phyloP scores from a whole-genome alignment of 352 stramenopile genomes.

The Phytophthora syringae region DNA sequence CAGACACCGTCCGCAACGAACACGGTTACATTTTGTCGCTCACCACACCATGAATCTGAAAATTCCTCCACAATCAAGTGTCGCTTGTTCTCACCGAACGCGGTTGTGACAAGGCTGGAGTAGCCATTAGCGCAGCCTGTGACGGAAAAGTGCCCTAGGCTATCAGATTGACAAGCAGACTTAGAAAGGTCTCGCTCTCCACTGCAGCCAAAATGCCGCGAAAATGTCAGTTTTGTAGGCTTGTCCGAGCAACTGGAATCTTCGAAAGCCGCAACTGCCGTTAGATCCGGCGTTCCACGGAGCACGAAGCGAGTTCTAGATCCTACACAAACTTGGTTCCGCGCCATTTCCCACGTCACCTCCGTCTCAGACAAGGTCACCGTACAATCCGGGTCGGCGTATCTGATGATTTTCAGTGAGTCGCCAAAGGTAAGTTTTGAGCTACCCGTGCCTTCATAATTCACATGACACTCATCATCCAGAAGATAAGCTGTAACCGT shows the following conservation, averaged over 20 bases:
- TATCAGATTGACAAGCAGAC: background rate
- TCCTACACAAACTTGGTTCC: too few species aligned
- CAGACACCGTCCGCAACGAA: slow-evolving; percentile 12
- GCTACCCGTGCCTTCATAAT: too few species aligned
- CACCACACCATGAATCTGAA: background rate
- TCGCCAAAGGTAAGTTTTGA: too few species aligned
- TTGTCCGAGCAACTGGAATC: slow-evolving; percentile 4
- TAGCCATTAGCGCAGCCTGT: background rate
- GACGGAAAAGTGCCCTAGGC: background rate
- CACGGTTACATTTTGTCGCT: slow-evolving; percentile 2
- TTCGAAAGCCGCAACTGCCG: background rate
- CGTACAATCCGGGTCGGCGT: too few species aligned
- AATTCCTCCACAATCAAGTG: background rate
- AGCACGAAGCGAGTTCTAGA: too few species aligned
- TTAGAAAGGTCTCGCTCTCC: background rate
- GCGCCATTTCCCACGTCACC: too few species aligned
- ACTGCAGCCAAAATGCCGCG: background rate
- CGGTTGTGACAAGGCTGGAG: background rate
- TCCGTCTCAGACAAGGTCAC: too few species aligned
- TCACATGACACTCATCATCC: too few species aligned
- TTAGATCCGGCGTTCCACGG: background rate
- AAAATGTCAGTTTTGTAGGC: slow-evolving; percentile 8
- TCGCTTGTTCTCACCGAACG: background rate
- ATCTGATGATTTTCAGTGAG: too few species aligned
- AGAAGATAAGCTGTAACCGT: too few species aligned